Evolutionary conservation across 768 basidiomycete species (phyloP).

Genomic region (Pleurotus cornucopiae): DNA sequence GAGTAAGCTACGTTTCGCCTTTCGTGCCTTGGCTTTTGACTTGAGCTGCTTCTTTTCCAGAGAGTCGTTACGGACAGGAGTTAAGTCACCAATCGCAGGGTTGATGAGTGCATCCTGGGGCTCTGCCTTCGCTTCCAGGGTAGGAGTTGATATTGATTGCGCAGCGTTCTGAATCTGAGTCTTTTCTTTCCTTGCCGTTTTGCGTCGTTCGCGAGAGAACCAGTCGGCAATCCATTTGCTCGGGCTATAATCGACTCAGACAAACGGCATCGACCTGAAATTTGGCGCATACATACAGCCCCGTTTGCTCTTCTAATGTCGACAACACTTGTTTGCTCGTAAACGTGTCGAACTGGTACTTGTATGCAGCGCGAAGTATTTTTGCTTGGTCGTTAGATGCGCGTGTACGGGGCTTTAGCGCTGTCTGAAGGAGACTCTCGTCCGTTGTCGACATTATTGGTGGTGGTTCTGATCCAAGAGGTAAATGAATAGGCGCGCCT

Average conservation of each 20-base stretch:
- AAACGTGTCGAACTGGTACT: background rate
- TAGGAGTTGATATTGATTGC: background rate
- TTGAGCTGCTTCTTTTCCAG: background rate
- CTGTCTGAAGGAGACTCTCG: no score
- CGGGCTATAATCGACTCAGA: background rate
- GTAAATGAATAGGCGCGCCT: no score
- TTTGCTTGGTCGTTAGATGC: background rate
- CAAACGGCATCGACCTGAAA: background rate
- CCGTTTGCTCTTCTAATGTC: background rate
- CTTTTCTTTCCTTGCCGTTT: background rate
- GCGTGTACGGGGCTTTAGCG: background rate
- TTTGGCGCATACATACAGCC: background rate
- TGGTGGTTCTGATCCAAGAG: no score
- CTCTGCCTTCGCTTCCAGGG: background rate
- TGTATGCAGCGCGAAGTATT: background rate
- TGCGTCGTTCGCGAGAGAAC: slow-evolving; percentile 1
- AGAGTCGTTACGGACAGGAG: background rate
- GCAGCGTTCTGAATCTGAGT: background rate
- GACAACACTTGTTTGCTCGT: background rate
- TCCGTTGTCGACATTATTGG: no score
- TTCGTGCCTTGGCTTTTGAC: background rate
- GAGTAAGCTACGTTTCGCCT: background rate
- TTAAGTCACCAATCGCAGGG: background rate
- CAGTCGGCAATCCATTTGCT: slow-evolving; percentile 5
- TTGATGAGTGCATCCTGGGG: background rate